These are phyloP conservation scores for Geotrichum europaeum DNA, from an alignment of 1,139 yeast genomes.

Conservation along the genomic window DNA sequence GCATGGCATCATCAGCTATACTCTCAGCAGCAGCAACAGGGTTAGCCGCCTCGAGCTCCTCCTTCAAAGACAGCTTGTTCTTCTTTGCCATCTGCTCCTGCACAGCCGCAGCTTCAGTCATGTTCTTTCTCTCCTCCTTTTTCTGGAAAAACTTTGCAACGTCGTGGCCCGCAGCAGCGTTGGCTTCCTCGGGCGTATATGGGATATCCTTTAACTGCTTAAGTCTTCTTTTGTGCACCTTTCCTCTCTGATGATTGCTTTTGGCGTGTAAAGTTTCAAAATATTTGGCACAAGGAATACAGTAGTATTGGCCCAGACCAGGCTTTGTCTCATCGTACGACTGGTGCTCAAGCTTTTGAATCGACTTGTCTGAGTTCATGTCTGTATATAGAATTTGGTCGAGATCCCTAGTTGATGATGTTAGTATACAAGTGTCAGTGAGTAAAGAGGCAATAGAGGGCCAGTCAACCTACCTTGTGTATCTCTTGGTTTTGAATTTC, in stretches of 20 bases:
- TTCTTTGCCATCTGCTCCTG: conserved; percentile 14
- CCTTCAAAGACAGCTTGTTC: conserved; percentile 9
- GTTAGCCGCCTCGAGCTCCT: conserved; percentile 3
- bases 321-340: conserved; percentile 85
- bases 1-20: conserved; percentile 5
- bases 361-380: conserved; percentile 56
- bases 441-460: not conserved
- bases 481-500: conserved; percentile 40
- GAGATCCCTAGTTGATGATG: conserved; percentile 48
- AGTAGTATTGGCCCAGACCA: conserved; percentile 90
- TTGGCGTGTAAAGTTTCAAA: conserved; percentile 73
- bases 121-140: conserved; percentile 21
- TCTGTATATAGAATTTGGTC: conserved; percentile 74
- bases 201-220: conserved; percentile 72
- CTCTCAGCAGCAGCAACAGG: conserved; percentile 8
- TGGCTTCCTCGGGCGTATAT: conserved; percentile 80
- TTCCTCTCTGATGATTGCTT: conserved; percentile 64
- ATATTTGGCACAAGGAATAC: conserved; percentile 90
- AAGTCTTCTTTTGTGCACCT: conserved; percentile 80
- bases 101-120: conserved; percentile 12
- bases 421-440: not conserved
- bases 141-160: conserved; percentile 55
- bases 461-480: conserved; percentile 18
- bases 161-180: conserved; percentile 82
- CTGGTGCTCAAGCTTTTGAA: conserved; percentile 64